A percentile compares a stretch with the other conserved stretches of the same genome.
phyloP scores from a whole-genome alignment of 2,329 filamentous ascomycete species.

The Nemania bipapillata region DNA sequence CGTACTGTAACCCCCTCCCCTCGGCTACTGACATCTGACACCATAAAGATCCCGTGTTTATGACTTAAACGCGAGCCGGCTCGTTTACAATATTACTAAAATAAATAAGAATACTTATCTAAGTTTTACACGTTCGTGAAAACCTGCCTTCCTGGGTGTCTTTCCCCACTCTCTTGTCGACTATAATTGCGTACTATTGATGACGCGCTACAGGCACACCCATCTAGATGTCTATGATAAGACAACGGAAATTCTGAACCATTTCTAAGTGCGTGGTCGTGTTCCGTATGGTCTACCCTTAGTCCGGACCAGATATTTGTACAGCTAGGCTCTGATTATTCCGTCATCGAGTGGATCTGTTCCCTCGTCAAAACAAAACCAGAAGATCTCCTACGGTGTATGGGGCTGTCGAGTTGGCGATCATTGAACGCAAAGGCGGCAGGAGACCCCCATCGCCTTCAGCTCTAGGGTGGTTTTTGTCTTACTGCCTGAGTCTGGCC shows the following conservation, averaged over 20 bases:
- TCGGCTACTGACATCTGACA: conserved; percentile 18
- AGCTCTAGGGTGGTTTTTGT: neutral
- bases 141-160: conserved; percentile 3
- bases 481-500: conserved; percentile 13
- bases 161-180: conserved; percentile 1
- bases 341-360: conserved; percentile 2
- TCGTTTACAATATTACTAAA: conserved; percentile 15
- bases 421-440: conserved; percentile 7
- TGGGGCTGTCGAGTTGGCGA: neutral
- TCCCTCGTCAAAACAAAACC: neutral
- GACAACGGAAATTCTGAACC: neutral
- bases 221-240: neutral
- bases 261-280: neutral
- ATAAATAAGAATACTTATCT: neutral
- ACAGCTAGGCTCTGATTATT: neutral
- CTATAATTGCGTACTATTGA: conserved; percentile 3
- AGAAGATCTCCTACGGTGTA: conserved; percentile 2
- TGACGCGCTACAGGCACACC: conserved; percentile 3
- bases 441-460: neutral
- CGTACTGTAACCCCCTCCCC: conserved; percentile 21
- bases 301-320: neutral
- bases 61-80: conserved; percentile 5
- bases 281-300: neutral
- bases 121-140: conserved; percentile 2
- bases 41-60: neutral